A percentile compares a stretch with the other conserved stretches of the same genome.
Conservation (phyloP, 2,329 filamentous ascomycete species). For the Fusarium heterosporum region DNA sequence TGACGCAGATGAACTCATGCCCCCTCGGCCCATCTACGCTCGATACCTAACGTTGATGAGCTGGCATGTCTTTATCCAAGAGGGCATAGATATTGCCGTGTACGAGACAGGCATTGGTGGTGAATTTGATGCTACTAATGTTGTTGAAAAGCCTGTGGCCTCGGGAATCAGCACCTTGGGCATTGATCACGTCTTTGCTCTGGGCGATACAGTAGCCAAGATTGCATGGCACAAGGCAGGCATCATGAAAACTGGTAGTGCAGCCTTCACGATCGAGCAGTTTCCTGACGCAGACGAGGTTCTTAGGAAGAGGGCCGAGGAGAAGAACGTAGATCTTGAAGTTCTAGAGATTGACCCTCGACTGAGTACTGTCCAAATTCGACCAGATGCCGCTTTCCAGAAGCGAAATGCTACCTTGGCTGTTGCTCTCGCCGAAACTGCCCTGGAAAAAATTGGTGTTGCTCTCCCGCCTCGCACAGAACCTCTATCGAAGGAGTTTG, state of each 20-base stretch:
- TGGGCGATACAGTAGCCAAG: constrained; percentile 72
- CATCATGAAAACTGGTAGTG: constrained; percentile 71
- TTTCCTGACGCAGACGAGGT: constrained; percentile 59
- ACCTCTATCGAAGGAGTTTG: constrained; percentile 71
- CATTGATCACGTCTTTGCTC: constrained; percentile 73
- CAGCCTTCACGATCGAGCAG: constrained; percentile 70
- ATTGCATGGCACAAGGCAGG: constrained; percentile 82
- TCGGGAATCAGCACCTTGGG: constrained; percentile 74
- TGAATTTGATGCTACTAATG: constrained; percentile 76
- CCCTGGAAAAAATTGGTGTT: constrained; percentile 59
- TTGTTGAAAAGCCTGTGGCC: constrained; percentile 68
- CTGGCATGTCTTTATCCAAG: constrained; percentile 73
- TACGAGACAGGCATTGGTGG: constrained; percentile 77
- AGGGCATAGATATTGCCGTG: constrained; percentile 71
- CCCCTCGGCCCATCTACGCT: constrained; percentile 66
- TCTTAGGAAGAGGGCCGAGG: constrained; percentile 62
- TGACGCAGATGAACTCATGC: constrained; percentile 51
- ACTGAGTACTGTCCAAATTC: constrained; percentile 60
- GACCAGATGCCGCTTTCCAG: constrained; percentile 67
- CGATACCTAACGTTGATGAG: constrained; percentile 74
- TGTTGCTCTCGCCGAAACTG: constrained; percentile 63
- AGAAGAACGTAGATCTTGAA: constrained; percentile 62
- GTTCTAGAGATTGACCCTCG: constrained; percentile 61
- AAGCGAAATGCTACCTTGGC: constrained; percentile 68
- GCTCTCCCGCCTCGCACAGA: constrained; percentile 41